Evolutionary conservation across 495 filamentous ascomycete species (phyloP), one percentile per base, ranked within the genome.

Genomic region (Aspergillus saccharolyticus): DNA sequence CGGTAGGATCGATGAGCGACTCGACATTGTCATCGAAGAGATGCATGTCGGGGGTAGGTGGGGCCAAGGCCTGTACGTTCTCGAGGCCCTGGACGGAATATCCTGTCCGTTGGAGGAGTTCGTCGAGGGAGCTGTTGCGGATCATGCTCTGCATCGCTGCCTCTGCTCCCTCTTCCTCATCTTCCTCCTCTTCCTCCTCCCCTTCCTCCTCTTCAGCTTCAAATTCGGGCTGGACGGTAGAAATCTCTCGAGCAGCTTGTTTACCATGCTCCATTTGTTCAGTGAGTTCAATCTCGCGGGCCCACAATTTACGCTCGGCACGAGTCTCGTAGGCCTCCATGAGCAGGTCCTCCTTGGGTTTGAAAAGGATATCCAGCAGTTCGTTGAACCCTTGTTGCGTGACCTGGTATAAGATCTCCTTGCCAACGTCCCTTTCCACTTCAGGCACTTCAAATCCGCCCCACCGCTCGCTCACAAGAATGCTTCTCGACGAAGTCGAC

Each of bases 341-440:
- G 9, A 91, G 84, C 8, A 88, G 68, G 56, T 90, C 85, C 71
- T 98, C 94, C 58, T 88, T 87, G 21, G 77, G 76, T 61, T 85
- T 85, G 75, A 97, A 97, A 0, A 98, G 75, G 10, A 84, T 76
- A 66, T 96, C 89, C 5, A 98, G 81, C 4, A 97, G 75, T 68
- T 97, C 91, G 65, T 97, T 96, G 69, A 96, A 87, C 1, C 88
- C 90, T 65, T 96, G 86, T 64, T 96, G 90, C 0, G 88, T 89
- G 17, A 93, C 85, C 65, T 96, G 89, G 64, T 94, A 96, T 7
- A 97, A 75, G 16, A 96, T 83, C 64, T 97, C 94, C 60, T 88
- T 90, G 28, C 90, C 90, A 8, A 88, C 83, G 64, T 96, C 91
- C 60, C 76, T 79, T 63, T 96, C 92, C 16, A 85, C 84, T 50